Conservation (phyloP, 1,284 basidiomycete species). For the Apiotrichum brassicae region DNA sequence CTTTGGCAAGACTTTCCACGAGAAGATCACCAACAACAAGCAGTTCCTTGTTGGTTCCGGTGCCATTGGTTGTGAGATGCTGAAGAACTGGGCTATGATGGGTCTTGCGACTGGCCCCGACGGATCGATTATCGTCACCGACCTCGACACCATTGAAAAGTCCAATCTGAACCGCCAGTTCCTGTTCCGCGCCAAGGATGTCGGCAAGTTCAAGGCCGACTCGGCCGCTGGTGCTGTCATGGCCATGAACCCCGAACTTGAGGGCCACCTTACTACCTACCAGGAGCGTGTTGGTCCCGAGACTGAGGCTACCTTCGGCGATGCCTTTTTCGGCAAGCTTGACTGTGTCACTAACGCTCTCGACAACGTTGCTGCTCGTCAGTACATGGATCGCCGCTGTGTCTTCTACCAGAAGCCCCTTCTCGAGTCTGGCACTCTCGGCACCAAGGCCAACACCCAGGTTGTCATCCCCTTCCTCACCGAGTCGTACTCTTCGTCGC, state of each 20-base stretch:
- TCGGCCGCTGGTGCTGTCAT: slow-evolving; percentile 86
- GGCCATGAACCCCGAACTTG: slow-evolving; percentile 93
- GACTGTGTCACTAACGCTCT: slow-evolving; percentile 99
- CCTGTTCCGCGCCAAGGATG: slow-evolving; percentile 92
- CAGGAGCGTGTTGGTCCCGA: slow-evolving; percentile 92
- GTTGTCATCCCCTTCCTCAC: slow-evolving; percentile 93
- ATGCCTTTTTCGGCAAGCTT: slow-evolving; percentile 78
- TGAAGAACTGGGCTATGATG: slow-evolving; percentile 99
- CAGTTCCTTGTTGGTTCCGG: slow-evolving; percentile 98
- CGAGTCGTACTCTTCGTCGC: slow-evolving; percentile 96
- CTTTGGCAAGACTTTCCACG: slow-evolving; percentile 87
- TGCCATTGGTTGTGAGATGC: slow-evolving; percentile 99
- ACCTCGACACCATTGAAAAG: slow-evolving; percentile 99
- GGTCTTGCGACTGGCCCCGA: slow-evolving; percentile 77
- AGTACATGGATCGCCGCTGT: slow-evolving; percentile 98
- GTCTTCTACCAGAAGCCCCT: slow-evolving; percentile 96
- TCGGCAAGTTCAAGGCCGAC: slow-evolving; percentile 97
- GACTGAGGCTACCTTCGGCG: slow-evolving; percentile 88
- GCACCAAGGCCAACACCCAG: slow-evolving; percentile 97
- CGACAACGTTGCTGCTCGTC: slow-evolving; percentile 93
- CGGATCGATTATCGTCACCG: slow-evolving; percentile 88
- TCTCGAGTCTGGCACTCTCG: slow-evolving; percentile 94
- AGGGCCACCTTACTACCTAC: slow-evolving; percentile 78
- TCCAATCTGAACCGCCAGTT: slow-evolving; percentile 98
- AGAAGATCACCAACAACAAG: slow-evolving; percentile 81